A percentile compares a stretch with the other conserved stretches of the same genome.
Conservation (phyloP, 257 asterid species). For the Solanum clarkiae region DNA sequence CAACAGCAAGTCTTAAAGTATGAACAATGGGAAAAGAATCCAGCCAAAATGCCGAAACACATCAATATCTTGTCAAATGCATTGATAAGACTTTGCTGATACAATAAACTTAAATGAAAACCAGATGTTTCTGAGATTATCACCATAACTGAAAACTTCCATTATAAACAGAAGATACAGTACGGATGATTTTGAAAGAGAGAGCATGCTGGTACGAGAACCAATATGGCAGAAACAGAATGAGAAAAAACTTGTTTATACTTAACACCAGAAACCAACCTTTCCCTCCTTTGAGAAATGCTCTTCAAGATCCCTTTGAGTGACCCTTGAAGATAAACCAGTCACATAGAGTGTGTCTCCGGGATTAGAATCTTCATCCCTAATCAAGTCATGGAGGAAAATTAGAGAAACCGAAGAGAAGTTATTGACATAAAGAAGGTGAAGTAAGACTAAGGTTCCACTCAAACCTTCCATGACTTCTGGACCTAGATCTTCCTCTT, state of each 20-base stretch:
- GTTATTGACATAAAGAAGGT: neutral
- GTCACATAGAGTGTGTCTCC: conserved; percentile 91
- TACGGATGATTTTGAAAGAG: neutral
- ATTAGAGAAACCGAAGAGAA: neutral
- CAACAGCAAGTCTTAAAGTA: neutral
- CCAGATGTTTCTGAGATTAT: neutral
- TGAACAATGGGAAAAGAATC: neutral
- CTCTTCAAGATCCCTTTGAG: conserved; percentile 92
- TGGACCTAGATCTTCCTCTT: conserved; percentile 50
- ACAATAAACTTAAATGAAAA: neutral
- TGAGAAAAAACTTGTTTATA: neutral
- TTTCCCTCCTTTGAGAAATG: conserved; percentile 95
- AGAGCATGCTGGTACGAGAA: neutral
- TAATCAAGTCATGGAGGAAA: neutral
- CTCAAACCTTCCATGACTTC: conserved; percentile 8
- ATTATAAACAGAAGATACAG: neutral
- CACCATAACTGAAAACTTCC: neutral
- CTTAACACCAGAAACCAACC: conserved; percentile 29
- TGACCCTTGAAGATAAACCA: conserved; percentile 93
- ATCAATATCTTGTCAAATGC: neutral
- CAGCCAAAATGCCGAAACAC: neutral
- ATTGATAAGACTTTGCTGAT: neutral
- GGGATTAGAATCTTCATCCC: conserved; percentile 39
- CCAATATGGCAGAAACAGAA: neutral
- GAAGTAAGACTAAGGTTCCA: conserved; percentile 10